A percentile compares a stretch with the other conserved stretches of the same genome.
These are phyloP conservation scores for Paracorniculantispora psalliotae DNA, from an alignment of 2,329 filamentous ascomycete species.

Conservation along the genomic window DNA sequence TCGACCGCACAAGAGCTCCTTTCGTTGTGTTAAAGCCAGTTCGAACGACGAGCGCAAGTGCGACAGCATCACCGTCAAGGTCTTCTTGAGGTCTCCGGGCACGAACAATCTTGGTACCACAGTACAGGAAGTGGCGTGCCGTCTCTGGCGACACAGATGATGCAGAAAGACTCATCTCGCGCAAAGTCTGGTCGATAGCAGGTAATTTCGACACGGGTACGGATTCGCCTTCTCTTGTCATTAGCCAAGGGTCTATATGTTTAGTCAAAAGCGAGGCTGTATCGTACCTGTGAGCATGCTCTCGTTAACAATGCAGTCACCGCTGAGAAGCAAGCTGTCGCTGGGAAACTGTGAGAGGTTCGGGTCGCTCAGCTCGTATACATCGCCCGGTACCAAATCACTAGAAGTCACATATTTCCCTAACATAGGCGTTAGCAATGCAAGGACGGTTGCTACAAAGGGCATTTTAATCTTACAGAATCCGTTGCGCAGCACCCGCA, in stretches of 20 bases:
- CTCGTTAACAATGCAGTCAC: conserved; percentile 97
- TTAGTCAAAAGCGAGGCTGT: conserved; percentile 33
- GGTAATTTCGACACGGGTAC: conserved; percentile 93
- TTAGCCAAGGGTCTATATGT: conserved; percentile 11
- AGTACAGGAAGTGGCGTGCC: conserved; percentile 87
- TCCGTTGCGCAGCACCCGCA: conserved; percentile 85
- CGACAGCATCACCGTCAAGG: conserved; percentile 80
- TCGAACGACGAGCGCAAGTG: conserved; percentile 83
- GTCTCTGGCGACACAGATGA: conserved; percentile 78
- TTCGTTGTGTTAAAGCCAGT: conserved; percentile 98
- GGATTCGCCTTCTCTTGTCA: conserved; percentile 62
- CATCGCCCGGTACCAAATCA: conserved; percentile 89
- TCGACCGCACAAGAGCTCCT: conserved; percentile 88
- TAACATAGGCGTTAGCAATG: conserved; percentile 24
- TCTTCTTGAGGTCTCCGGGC: conserved; percentile 83
- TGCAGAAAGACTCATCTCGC: conserved; percentile 69
- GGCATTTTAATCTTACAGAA: conserved; percentile 63
- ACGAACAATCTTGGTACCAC: conserved; percentile 90
- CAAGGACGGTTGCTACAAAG: neutral
- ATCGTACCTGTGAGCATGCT: conserved; percentile 80
- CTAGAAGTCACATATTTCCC: conserved; percentile 80
- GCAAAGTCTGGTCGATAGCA: conserved; percentile 73
- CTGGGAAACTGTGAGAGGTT: conserved; percentile 83
- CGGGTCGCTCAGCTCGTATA: conserved; percentile 95
- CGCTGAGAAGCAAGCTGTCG: conserved; percentile 84